These are phyloP conservation scores for Nothophoma quercina DNA, from an alignment of 2,329 filamentous ascomycete species.

Conservation along the genomic window DNA sequence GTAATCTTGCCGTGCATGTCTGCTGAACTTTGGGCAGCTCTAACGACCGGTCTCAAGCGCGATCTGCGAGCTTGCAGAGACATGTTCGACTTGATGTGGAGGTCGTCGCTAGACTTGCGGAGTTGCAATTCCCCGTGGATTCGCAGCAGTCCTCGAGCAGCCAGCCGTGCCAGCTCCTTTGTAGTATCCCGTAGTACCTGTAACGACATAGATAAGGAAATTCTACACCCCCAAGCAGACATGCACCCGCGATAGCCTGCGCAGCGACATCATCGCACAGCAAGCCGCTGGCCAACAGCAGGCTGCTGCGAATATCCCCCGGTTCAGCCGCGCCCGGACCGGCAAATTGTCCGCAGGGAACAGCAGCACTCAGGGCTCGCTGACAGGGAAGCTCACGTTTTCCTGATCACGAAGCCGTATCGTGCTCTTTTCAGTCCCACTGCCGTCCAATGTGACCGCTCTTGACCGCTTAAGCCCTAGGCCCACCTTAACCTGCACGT, in stretches of 20 bases:
- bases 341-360: constrained; percentile 14
- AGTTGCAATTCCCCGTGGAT: not conserved
- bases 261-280: constrained; percentile 15
- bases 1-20: not conserved
- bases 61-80: constrained; percentile 4
- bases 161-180: not conserved
- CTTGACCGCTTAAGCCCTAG: constrained; percentile 41
- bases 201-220: constrained; percentile 1
- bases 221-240: not conserved
- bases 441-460: constrained; percentile 44
- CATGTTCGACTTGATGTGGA: not conserved
- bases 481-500: constrained; percentile 38
- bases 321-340: constrained; percentile 11
- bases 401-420: constrained; percentile 39
- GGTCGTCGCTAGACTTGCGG: not conserved
- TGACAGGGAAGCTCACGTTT: constrained; percentile 26
- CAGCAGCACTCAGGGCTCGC: constrained; percentile 16
- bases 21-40: not conserved
- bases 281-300: constrained; percentile 13
- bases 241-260: constrained; percentile 11
- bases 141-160: not conserved
- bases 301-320: not conserved
- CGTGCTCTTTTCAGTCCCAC: constrained; percentile 32
- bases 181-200: not conserved
- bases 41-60: constrained; percentile 7